phyloP scores from a whole-genome alignment of 2,329 filamentous ascomycete genomes.

The Emmonsiellopsis sp. region DNA sequence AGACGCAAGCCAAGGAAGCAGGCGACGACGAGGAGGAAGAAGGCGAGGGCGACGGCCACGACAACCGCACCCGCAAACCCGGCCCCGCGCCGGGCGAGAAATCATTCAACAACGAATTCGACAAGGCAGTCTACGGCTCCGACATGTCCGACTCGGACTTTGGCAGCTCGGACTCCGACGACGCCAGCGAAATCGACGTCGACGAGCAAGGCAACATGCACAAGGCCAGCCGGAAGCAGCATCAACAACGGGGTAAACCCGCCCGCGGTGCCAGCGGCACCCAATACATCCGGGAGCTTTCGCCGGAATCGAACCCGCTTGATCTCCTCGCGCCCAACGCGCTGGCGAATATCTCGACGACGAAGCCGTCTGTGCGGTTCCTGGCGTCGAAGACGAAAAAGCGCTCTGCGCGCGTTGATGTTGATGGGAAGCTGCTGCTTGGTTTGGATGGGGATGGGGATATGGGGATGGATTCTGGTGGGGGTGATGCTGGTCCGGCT shows the following conservation, averaged over 20 bases:
- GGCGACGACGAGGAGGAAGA: conserved; percentile 48
- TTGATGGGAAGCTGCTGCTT: conserved; percentile 37
- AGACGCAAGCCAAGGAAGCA: conserved; percentile 53
- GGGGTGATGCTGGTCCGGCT: conserved; percentile 11
- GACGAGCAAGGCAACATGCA: conserved; percentile 26
- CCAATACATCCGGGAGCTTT: conserved; percentile 72
- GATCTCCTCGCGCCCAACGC: conserved; percentile 85
- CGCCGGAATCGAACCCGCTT: conserved; percentile 78
- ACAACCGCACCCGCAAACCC: conserved; percentile 13
- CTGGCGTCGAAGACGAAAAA: conserved; percentile 31
- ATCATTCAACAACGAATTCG: conserved; percentile 79
- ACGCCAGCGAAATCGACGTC: conserved; percentile 37
- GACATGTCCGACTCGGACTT: conserved; percentile 47
- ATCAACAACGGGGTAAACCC: neutral
- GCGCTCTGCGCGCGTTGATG: conserved; percentile 32
- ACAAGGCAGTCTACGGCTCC: conserved; percentile 88
- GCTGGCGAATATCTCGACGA: conserved; percentile 86
- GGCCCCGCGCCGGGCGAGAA: conserved; percentile 38
- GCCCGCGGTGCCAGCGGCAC: conserved; percentile 16
- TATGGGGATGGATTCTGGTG: conserved; percentile 40
- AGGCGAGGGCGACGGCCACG: conserved; percentile 23
- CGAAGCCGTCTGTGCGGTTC: conserved; percentile 55
- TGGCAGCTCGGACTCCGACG: conserved; percentile 56
- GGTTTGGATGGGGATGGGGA: conserved; percentile 25
- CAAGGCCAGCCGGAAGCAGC: conserved; percentile 5